A percentile compares a stretch with the other conserved stretches of the same genome.
These are phyloP conservation scores for Phialocephala sp. DNA, from an alignment of 2,329 filamentous ascomycete genomes.

Conservation along the genomic window DNA sequence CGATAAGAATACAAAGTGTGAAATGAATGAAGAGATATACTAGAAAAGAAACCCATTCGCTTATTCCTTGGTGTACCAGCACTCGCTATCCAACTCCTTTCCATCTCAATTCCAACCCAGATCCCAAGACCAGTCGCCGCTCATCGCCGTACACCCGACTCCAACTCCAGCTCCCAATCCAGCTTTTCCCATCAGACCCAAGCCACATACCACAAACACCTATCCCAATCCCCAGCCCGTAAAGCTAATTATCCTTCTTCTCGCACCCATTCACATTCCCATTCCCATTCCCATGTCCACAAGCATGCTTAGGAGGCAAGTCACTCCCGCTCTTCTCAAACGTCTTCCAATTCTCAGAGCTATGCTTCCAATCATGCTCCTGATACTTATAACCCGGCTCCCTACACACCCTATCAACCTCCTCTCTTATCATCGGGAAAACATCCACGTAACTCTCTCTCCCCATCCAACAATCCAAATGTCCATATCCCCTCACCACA, in stretches of 20 bases:
- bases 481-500: slow-evolving; percentile 63
- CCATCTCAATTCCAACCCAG: neutral
- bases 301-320: slow-evolving; percentile 9
- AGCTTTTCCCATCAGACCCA: neutral
- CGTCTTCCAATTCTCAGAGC: slow-evolving; percentile 24
- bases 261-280: too few relatives aligned
- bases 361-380: slow-evolving; percentile 37
- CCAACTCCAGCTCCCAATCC: neutral
- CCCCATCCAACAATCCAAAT: slow-evolving; percentile 68
- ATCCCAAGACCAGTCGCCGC: neutral
- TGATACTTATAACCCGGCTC: slow-evolving; percentile 36
- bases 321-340: slow-evolving; percentile 19
- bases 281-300: neutral
- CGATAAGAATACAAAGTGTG: too few relatives aligned
- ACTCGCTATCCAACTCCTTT: neutral
- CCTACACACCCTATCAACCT: slow-evolving; percentile 56
- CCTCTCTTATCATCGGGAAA: slow-evolving; percentile 59
- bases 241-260: too few relatives aligned
- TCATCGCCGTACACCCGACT: neutral
- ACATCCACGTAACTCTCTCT: slow-evolving; percentile 63
- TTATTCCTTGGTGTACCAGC: neutral
- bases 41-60: neutral
- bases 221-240: too few relatives aligned
- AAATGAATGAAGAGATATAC: neutral
- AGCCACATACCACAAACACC: too few relatives aligned